These are phyloP conservation scores for Lachancea waltii DNA, from an alignment of 805 yeast genomes.

Conservation along the genomic window DNA sequence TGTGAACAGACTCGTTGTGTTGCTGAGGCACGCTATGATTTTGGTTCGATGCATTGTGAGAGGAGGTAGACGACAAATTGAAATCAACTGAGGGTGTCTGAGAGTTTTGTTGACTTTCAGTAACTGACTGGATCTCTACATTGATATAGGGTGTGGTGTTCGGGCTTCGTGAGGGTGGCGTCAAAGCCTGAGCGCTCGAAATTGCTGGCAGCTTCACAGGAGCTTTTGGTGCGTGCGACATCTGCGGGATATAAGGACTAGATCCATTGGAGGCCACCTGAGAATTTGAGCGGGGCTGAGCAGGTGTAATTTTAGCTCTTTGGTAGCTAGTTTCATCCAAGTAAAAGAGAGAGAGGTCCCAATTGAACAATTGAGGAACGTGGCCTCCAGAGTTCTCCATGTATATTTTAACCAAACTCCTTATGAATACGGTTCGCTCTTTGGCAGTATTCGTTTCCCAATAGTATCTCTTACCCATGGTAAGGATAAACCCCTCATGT, in stretches of 20 bases:
- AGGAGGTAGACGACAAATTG: too few relatives aligned
- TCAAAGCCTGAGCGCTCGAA: too few relatives aligned
- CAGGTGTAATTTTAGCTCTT: conserved; percentile 22
- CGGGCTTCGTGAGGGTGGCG: too few relatives aligned
- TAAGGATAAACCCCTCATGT: conserved; percentile 51
- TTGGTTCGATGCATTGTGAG: too few relatives aligned
- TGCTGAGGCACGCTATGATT: too few relatives aligned
- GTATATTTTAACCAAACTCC: conserved; percentile 45
- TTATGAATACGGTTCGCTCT: conserved; percentile 54
- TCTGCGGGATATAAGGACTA: not conserved
- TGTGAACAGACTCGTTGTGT: too few relatives aligned
- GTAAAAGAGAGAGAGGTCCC: conserved; percentile 41
- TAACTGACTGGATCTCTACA: too few relatives aligned
- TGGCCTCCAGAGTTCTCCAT: conserved; percentile 50
- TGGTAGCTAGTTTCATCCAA: conserved; percentile 35
- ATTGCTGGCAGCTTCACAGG: not conserved
- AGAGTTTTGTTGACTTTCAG: too few relatives aligned
- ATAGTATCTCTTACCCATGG: conserved; percentile 71
- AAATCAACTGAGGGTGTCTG: too few relatives aligned
- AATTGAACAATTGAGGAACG: conserved; percentile 47
- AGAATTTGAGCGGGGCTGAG: not conserved
- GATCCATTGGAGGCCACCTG: not conserved
- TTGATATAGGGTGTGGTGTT: too few relatives aligned
- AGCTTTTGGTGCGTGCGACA: not conserved
- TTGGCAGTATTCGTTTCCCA: conserved; percentile 64